Conservation (phyloP, 768 basidiomycete species). For the Termitomyces titanicus region DNA sequence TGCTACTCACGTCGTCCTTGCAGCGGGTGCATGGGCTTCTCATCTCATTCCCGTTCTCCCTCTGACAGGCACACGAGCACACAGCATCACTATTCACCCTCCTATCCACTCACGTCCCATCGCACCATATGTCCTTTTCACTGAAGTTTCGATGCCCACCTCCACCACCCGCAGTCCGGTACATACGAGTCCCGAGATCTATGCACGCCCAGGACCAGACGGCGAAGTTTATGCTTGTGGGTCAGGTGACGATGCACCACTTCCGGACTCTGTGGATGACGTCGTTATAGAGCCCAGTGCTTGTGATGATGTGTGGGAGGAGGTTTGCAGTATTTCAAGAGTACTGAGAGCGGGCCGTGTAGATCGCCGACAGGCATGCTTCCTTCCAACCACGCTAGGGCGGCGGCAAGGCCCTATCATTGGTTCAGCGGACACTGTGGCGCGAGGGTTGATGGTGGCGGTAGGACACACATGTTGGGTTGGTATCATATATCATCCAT, state of each 20-base stretch:
- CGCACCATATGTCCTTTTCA: constrained; percentile 80
- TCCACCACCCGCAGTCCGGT: constrained; percentile 6
- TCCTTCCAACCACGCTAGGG: constrained; percentile 57
- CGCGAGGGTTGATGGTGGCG: constrained; percentile 65
- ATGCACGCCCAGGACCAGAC: constrained; percentile 65
- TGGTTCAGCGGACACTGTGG: constrained; percentile 52
- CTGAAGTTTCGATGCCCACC: constrained; percentile 49
- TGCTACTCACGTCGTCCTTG: constrained; percentile 70
- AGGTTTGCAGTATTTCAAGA: constrained; percentile 60
- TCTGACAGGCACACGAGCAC: constrained; percentile 62
- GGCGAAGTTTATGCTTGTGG: constrained; percentile 78
- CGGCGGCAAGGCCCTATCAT: constrained; percentile 66
- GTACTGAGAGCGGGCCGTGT: constrained; percentile 52
- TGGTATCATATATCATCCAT: constrained; percentile 20
- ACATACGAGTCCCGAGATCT: constrained; percentile 59
- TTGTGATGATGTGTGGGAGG: constrained; percentile 50
- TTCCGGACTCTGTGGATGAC: constrained; percentile 71
- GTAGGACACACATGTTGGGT: constrained; percentile 84
- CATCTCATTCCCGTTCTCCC: constrained; percentile 52
- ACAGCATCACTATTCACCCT: constrained; percentile 66
- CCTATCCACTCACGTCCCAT: constrained; percentile 38
- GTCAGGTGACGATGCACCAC: constrained; percentile 65
- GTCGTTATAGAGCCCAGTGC: constrained; percentile 55
- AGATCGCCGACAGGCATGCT: constrained; percentile 66
- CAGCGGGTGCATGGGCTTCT: constrained; percentile 88